Evolutionary conservation across 441 rosid genomes (phyloP).

Genomic region (Erodium chrysanthum): DNA sequence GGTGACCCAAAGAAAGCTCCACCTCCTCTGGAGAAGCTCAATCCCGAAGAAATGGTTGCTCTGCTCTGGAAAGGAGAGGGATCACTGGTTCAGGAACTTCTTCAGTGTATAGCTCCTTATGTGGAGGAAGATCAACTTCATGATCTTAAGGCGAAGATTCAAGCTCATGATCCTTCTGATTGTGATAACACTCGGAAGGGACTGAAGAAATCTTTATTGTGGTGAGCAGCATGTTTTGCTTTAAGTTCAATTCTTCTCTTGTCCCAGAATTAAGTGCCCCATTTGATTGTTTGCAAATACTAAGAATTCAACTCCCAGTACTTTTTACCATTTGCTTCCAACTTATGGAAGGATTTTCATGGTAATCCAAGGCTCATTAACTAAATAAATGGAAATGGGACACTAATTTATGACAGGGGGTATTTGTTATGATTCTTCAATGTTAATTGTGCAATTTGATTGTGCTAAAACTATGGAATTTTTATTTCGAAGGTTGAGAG

Average conservation of each 20-base stretch:
- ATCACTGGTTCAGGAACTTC: slow-evolving; percentile 81
- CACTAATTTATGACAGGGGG: too few relatives aligned
- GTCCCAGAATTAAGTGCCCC: neutral
- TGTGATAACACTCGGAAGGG: slow-evolving; percentile 54
- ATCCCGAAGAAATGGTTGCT: slow-evolving; percentile 64
- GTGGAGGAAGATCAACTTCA: slow-evolving; percentile 48
- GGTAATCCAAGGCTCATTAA: too few relatives aligned
- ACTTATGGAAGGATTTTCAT: too few relatives aligned
- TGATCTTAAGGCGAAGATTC: slow-evolving; percentile 66
- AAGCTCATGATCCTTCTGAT: slow-evolving; percentile 55
- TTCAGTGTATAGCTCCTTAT: slow-evolving; percentile 68
- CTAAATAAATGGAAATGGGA: too few relatives aligned
- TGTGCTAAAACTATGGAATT: neutral
- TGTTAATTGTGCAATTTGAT: neutral
- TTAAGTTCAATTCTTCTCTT: slow-evolving; percentile 3
- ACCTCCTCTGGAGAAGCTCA: slow-evolving; percentile 83
- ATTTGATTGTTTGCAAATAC: too few relatives aligned
- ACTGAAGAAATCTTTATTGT: slow-evolving; percentile 75
- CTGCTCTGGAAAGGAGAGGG: slow-evolving; percentile 85
- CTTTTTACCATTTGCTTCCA: too few relatives aligned
- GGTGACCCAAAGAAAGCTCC: slow-evolving; percentile 95
- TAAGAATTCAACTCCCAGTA: too few relatives aligned
- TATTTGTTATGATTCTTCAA: too few relatives aligned
- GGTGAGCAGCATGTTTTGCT: slow-evolving; percentile 42
- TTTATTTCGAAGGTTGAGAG: slow-evolving; percentile 71